phyloP scores from a whole-genome alignment of 768 basidiomycete genomes.

The Neoboletus subvelutipes region DNA sequence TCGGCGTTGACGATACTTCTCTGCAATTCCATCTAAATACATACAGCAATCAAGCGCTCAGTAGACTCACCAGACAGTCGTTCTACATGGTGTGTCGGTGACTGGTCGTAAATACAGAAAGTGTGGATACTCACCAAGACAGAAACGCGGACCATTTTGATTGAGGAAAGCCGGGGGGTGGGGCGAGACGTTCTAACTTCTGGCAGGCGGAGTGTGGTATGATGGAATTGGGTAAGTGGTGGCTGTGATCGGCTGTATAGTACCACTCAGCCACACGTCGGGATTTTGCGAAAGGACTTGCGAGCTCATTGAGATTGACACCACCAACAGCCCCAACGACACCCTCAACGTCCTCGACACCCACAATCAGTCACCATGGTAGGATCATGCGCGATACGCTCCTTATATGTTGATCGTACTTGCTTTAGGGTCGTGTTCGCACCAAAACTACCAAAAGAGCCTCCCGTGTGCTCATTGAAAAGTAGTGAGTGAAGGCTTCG shows the following conservation, averaged over 20 bases:
- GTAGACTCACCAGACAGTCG: slow-evolving; percentile 53
- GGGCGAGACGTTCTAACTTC: not conserved
- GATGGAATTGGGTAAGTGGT: slow-evolving; percentile 6
- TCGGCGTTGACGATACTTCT: slow-evolving; percentile 99
- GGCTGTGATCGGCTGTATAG: slow-evolving; percentile 31
- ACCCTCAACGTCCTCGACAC: slow-evolving; percentile 26
- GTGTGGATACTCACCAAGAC: slow-evolving; percentile 53
- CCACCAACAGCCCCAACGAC: slow-evolving; percentile 12
- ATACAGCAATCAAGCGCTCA: not conserved
- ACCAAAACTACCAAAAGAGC: slow-evolving; percentile 99
- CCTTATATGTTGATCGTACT: slow-evolving; percentile 6
- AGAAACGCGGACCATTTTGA: slow-evolving; percentile 85
- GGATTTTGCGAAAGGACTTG: slow-evolving; percentile 9
- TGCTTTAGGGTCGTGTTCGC: slow-evolving; percentile 89
- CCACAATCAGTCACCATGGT: slow-evolving; percentile 50
- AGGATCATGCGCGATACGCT: slow-evolving; percentile 7
- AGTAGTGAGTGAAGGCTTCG: slow-evolving; percentile 67
- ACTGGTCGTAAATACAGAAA: not conserved
- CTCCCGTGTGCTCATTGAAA: slow-evolving; percentile 98
- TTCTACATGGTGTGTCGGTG: slow-evolving; percentile 35
- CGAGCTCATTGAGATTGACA: not conserved
- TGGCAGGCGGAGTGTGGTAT: not conserved
- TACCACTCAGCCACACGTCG: slow-evolving; percentile 27
- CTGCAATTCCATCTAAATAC: slow-evolving; percentile 34
- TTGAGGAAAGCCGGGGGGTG: not conserved